A percentile compares a stretch with the other conserved stretches of the same genome.
These are phyloP conservation scores for Nicotiana undulata DNA, from an alignment of 257 asterid genomes.

Conservation along the genomic window DNA sequence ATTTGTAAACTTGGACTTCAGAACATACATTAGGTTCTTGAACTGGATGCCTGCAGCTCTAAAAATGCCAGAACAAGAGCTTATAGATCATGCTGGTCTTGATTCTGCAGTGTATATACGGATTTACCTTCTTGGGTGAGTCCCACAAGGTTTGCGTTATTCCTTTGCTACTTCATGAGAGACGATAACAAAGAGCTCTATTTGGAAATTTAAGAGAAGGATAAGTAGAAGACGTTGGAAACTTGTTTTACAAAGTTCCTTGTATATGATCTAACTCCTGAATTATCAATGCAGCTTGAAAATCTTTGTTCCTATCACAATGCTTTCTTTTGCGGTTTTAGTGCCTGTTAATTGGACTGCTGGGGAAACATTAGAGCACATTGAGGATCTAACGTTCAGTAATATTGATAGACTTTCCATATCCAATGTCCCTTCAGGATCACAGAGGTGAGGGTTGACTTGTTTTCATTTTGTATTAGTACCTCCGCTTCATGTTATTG, in stretches of 20 bases:
- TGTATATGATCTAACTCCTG: not conserved
- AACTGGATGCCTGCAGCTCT: conserved; percentile 87
- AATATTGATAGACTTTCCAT: conserved; percentile 16
- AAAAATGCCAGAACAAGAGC: conserved; percentile 80
- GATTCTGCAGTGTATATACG: conserved; percentile 75
- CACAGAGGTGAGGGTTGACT: conserved; percentile 12
- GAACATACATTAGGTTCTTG: conserved; percentile 54
- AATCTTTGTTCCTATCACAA: conserved; percentile 69
- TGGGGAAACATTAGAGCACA: conserved; percentile 43
- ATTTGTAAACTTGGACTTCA: conserved; percentile 44
- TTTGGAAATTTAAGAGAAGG: not conserved
- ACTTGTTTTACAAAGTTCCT: not conserved
- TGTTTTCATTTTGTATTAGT: not conserved
- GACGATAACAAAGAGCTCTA: not conserved
- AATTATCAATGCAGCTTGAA: conserved; percentile 52
- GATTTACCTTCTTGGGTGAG: conserved; percentile 88
- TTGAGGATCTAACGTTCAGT: conserved; percentile 29
- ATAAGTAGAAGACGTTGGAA: not conserved
- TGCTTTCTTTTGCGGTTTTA: conserved; percentile 60
- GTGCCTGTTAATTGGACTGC: conserved; percentile 81
- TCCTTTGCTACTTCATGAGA: no score
- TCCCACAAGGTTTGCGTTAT: not conserved
- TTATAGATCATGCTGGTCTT: conserved; percentile 76
- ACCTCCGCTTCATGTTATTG: not conserved
- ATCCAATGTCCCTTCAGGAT: conserved; percentile 18